Percentiles rank a stretch among this genome's conserved stretches.
These are phyloP conservation scores for Penicillium riverlandense DNA, from an alignment of 495 filamentous ascomycete genomes.

Conservation along the genomic window DNA sequence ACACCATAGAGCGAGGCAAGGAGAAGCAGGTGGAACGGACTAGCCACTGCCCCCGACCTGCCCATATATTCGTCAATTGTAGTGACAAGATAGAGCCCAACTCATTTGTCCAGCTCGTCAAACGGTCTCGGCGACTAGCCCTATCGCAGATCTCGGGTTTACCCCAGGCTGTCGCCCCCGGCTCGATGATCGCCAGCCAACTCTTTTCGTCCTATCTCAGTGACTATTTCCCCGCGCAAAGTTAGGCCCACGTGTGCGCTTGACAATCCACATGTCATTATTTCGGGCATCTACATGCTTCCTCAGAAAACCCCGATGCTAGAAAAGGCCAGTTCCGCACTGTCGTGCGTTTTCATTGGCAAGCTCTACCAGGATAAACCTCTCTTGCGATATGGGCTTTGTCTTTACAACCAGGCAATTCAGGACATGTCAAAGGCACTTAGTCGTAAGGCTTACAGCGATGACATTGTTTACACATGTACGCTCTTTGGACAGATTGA, in stretches of 20 bases:
- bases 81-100: too few species aligned
- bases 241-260: not conserved
- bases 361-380: not conserved
- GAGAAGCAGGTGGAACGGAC: not conserved
- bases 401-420: not conserved
- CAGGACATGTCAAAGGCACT: not conserved
- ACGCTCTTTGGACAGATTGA: not conserved
- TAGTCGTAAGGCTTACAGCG: not conserved
- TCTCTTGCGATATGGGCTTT: not conserved
- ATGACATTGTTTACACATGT: not conserved
- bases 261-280: not conserved
- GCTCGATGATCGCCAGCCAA: not conserved
- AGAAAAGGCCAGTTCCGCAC: not conserved
- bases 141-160: not conserved
- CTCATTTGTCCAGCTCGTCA: too few species aligned
- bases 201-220: not conserved
- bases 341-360: not conserved
- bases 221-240: not conserved
- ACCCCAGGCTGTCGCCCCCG: not conserved
- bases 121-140: not conserved
- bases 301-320: not conserved
- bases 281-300: not conserved
- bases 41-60: not conserved
- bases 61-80: too few species aligned
- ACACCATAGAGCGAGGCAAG: not conserved